Evolutionary conservation across 495 filamentous ascomycete genomes (phyloP), one percentile per base, ranked within the genome.

Genomic region (Penicillium roqueforti): DNA sequence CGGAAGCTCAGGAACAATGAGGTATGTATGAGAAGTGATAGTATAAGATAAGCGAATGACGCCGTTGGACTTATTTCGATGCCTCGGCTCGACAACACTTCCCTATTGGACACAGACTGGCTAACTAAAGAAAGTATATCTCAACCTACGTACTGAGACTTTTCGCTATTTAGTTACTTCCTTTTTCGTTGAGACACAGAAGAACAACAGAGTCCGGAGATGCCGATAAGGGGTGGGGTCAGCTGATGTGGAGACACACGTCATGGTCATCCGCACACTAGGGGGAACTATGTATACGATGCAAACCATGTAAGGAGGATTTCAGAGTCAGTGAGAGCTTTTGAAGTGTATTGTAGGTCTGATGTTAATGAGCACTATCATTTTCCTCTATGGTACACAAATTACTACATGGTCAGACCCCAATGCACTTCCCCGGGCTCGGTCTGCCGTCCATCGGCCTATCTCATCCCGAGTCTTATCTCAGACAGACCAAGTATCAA

Each of bases 371-470:
- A 59, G 44, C 47, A 39, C 53, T 65, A 58, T 58, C 51, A 65
- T 60, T 59, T 54, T 55, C 55, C 49, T 58, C 59, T 67, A 67
- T 67, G 50, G 62, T 67, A 67, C 64, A 67, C 61, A 65, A 49
- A 67, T 67, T 67, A 67, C 51, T 61, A 60, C 63, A 57, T 55
- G 37, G 56, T 53, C 56, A 23, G 14, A 13, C 32, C 46, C 56
- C 48, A 41, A 61, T 61, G 50, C 57, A 61, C 41, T 32, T 45
- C 40, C 45, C 44, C n/a, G 10, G 29, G 28, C 31, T 47, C 51
- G 55, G 47, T 45, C 40, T 49, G 46, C 47, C 54, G 16, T 53
- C 39, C 42, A 49, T 47, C 53, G 37, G 39, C 51, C 56, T 56
- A 54, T 47, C 54, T 39, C 20, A 52, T 37, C 50, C 57, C 47